Evolutionary conservation across 176 grass and related monocot genomes (phyloP).

Genomic region (Oryza glaberrima): DNA sequence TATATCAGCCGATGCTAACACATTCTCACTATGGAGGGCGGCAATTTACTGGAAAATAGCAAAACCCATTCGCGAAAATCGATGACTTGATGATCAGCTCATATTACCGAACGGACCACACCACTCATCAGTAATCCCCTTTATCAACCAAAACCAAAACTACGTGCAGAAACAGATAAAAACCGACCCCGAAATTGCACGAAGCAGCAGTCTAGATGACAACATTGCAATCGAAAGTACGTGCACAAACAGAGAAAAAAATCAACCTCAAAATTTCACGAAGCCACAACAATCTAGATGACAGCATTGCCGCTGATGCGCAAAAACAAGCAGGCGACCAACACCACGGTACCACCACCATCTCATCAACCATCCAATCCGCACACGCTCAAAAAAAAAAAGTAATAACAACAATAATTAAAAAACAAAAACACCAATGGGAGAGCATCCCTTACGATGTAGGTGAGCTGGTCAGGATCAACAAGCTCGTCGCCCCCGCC

Average conservation of each 20-base stretch:
- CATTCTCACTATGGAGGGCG: not conserved
- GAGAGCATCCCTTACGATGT: slow-evolving; percentile 59
- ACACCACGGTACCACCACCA: not conserved
- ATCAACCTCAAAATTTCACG: not conserved
- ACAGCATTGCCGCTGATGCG: too few relatives aligned
- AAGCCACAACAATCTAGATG: slow-evolving; percentile 1
- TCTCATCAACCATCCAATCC: slow-evolving; percentile 22
- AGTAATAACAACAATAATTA: too few relatives aligned
- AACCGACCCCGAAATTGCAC: not conserved
- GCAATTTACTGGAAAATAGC: not conserved
- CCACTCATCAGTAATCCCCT: not conserved
- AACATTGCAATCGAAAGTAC: not conserved
- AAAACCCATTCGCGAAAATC: not conserved
- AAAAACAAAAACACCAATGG: not conserved
- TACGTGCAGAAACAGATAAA: not conserved
- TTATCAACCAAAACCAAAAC: slow-evolving; percentile 9
- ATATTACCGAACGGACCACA: not conserved
- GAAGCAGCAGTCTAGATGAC: not conserved
- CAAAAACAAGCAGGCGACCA: not conserved
- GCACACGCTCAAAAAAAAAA: not conserved
- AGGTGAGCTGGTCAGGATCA: slow-evolving; percentile 54
- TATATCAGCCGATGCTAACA: not conserved
- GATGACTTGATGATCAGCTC: not conserved
- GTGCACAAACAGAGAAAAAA: not conserved
- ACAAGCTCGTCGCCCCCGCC: slow-evolving; percentile 8